Base-by-base conservation (phyloP, 371 early-diverging fungal species). In the Mortierella sp. region DNA sequence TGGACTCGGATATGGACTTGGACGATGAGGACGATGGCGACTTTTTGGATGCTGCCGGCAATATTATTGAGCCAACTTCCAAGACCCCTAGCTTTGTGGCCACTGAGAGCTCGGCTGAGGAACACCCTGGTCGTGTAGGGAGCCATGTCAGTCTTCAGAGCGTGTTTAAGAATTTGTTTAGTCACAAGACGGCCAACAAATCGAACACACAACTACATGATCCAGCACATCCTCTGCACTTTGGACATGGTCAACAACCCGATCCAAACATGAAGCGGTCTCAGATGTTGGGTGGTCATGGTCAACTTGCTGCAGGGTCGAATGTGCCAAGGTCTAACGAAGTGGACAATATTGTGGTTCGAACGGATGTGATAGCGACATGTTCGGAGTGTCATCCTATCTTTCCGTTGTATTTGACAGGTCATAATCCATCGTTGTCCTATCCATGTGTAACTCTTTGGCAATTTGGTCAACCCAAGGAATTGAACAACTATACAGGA, bases 391-490 rank as follows among this genome's bases (percentile, higher is more conserved):
- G 84, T 1, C 89, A 89, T 64, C 88, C 89, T 2, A 84, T 83
- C 28, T 89, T 86, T 47, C 89, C 89, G 6, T 50, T 89, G 81
- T 89, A 85, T 63, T 74, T 89, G 46, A 88, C 88, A 2, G 89
- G 89, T 15, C 86, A 87, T 66, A 85, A 88, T 47, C 80, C 81
- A 9, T 65, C 62, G 16, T 75, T 81, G 51, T 81, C 72, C 12
- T 82, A 84, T 0, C 87, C 88, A 0, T 86, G 87, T 62, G 88
- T 84, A 15, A 81, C 83, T 4, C 71, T 89, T 19, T 89, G 89
- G 89, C 89, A 88, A 55, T 89, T 83, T 80, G 89, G 89, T 0
- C 89, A 89, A 65, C 85, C 86, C 28, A 79, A 81, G 53, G 87
- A 86, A 52, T 84, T 89, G 18, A 85, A 86, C 21, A 83, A 65